Percentiles rank a stretch among this genome's conserved stretches.
Evolutionary conservation across 148 eudicot species (phyloP).

Genomic region (Cornus suecica): DNA sequence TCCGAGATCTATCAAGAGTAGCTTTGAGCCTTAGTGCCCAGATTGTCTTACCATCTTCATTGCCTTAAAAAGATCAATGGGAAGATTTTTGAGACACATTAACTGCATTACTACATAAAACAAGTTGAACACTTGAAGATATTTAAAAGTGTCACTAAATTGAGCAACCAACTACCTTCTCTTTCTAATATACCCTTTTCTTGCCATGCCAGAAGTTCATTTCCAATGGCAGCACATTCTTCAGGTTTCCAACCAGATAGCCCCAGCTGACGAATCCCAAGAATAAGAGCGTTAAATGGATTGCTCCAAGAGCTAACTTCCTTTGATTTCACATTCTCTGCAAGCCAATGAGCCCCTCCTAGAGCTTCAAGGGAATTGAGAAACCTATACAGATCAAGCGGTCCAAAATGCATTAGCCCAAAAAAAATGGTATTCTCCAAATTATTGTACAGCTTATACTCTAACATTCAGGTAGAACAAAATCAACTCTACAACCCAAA

Average conservation of each 20-base stretch:
- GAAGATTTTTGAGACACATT: conserved; percentile 5
- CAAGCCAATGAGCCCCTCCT: conserved; percentile 83
- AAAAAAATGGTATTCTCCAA: background rate
- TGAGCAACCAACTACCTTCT: conserved; percentile 54
- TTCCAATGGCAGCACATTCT: conserved; percentile 70
- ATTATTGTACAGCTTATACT: background rate
- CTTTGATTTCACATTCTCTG: conserved; percentile 43
- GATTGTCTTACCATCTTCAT: conserved; percentile 77
- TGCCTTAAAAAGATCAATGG: conserved; percentile 46
- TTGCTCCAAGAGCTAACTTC: conserved; percentile 65
- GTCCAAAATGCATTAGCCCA: background rate
- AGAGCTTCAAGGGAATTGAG: conserved; percentile 74
- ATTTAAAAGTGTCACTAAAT: background rate
- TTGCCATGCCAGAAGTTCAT: conserved; percentile 83
- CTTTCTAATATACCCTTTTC: conserved; percentile 61
- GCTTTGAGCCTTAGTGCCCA: conserved; percentile 97
- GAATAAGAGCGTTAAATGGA: conserved; percentile 57
- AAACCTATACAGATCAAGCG: conserved; percentile 42
- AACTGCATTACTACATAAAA: background rate
- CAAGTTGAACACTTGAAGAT: background rate
- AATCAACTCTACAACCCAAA: background rate
- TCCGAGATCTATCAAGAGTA: conserved; percentile 90
- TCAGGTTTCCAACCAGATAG: conserved; percentile 80
- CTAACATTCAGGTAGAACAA: too few species aligned
- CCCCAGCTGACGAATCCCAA: conserved; percentile 75